Conservation (phyloP, 2,329 filamentous ascomycete species). For the Cordyceps tenuipes region DNA sequence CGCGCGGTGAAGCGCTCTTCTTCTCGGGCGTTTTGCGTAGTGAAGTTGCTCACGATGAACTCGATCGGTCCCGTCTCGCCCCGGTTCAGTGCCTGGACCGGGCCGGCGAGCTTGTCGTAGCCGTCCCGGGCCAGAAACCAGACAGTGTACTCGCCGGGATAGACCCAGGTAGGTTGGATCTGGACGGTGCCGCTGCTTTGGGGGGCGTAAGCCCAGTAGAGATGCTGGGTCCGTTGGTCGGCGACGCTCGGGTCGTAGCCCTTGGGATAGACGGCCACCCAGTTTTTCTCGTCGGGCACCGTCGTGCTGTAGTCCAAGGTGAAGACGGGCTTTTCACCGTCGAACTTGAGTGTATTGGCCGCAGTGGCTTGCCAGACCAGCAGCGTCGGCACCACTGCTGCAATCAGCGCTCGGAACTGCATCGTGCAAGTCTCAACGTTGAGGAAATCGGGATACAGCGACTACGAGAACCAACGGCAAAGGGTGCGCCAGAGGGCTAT, state of each 20-base stretch:
- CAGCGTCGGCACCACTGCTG: not conserved
- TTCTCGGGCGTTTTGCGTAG: slow-evolving; percentile 28
- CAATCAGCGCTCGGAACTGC: not conserved
- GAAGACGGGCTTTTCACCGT: slow-evolving; percentile 7
- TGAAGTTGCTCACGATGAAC: slow-evolving; percentile 24
- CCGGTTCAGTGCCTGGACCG: not conserved
- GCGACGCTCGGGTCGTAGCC: slow-evolving; percentile 16
- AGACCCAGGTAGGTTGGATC: not conserved
- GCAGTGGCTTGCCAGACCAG: not conserved
- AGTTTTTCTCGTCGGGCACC: slow-evolving; percentile 16
- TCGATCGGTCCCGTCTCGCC: slow-evolving; percentile 13
- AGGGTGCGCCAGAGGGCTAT: not conserved
- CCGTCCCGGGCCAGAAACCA: slow-evolving; percentile 1
- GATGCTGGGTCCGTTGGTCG: slow-evolving; percentile 11
- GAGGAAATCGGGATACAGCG: not conserved
- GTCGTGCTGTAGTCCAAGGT: slow-evolving; percentile 18
- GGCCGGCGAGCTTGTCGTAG: not conserved
- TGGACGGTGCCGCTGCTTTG: slow-evolving; percentile 12
- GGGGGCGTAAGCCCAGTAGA: slow-evolving; percentile 19
- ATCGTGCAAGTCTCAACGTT: not conserved
- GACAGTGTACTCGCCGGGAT: slow-evolving; percentile 5
- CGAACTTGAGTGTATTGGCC: slow-evolving; percentile 2
- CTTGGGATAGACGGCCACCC: slow-evolving; percentile 19
- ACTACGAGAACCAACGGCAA: not conserved
- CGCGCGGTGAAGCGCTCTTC: slow-evolving; percentile 25